A percentile compares a stretch with the other conserved stretches of the same genome.
phyloP scores from a whole-genome alignment of 257 asterid genomes.

The Solanum ossicruentum region DNA sequence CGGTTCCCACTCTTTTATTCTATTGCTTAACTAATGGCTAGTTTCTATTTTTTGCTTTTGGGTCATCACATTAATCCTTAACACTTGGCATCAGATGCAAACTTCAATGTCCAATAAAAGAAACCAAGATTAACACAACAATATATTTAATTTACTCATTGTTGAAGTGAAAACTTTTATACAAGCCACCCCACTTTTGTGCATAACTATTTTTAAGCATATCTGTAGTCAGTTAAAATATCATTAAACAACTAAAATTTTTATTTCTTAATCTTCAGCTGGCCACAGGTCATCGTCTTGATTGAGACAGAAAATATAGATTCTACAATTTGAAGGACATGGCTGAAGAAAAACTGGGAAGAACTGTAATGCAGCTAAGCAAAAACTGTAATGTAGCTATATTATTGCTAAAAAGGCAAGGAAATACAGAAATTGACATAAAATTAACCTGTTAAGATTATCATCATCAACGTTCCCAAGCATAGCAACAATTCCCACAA shows the following conservation, averaged over 20 bases:
- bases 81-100: not conserved
- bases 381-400: no score
- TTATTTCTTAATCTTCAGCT: not conserved
- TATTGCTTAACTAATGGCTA: not conserved
- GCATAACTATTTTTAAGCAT: not conserved
- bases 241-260: not conserved
- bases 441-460: no score
- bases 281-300: not conserved
- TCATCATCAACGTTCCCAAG: no score
- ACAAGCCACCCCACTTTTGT: not conserved
- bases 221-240: not conserved
- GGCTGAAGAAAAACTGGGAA: not conserved
- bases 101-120: not conserved
- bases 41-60: not conserved
- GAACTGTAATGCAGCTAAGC: no score
- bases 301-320: not conserved
- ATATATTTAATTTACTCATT: not conserved
- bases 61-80: not conserved
- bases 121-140: not conserved
- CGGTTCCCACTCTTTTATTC: not conserved
- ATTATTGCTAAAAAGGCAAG: no score
- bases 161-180: not conserved
- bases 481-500: no score
- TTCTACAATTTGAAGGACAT: not conserved
- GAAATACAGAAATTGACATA: no score